Percentiles rank a stretch among this genome's conserved stretches.
Evolutionary conservation across 257 asterid species (phyloP).

Genomic region (Fraxinus quadrangulata): DNA sequence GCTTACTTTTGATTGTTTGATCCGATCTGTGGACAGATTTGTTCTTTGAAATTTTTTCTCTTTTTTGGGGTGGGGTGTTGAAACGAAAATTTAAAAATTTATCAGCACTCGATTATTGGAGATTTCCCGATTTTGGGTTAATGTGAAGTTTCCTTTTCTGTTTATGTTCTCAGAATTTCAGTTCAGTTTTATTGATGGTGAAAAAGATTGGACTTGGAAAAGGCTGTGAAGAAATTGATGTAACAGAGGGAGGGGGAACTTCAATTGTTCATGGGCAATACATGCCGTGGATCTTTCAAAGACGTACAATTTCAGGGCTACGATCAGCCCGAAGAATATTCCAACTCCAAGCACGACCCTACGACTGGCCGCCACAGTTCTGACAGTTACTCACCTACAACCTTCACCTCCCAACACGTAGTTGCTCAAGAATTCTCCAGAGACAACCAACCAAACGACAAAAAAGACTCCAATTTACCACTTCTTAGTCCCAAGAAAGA

Average conservation of each 20-base stretch:
- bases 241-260: constrained; percentile 28
- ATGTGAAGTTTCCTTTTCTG: not conserved
- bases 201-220: constrained; percentile 20
- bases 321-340: constrained; percentile 57
- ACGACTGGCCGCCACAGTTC: constrained; percentile 44
- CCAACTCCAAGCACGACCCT: constrained; percentile 41
- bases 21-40: not conserved
- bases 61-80: not conserved
- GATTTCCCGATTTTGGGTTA: not conserved
- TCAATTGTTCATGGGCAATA: constrained; percentile 87
- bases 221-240: constrained; percentile 29
- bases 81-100: not conserved
- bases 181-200: constrained; percentile 26
- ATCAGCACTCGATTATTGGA: not conserved
- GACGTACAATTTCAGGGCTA: constrained; percentile 60
- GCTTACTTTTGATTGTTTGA: not conserved
- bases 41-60: not conserved
- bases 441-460: constrained; percentile 35
- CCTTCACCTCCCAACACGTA: constrained; percentile 40
- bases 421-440: constrained; percentile 47
- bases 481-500: constrained; percentile 48
- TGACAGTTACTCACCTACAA: constrained; percentile 44
- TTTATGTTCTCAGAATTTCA: not conserved
- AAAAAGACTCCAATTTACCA: constrained; percentile 29
- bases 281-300: constrained; percentile 94